phyloP scores from a whole-genome alignment of 1,284 basidiomycete genomes.

The Ceratobasidium sp. region DNA sequence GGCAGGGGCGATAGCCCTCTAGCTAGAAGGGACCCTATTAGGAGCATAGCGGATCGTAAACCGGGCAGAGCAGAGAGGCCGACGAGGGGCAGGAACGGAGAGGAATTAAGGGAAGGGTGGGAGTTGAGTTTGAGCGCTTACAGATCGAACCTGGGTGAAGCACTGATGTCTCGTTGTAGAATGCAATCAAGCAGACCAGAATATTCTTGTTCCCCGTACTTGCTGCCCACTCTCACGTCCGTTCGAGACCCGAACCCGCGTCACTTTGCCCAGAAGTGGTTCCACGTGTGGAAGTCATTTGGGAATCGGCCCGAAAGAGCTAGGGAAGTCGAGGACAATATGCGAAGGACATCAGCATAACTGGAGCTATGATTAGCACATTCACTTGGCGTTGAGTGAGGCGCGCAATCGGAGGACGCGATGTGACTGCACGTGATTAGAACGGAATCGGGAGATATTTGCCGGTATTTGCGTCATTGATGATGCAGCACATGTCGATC shows the following conservation, averaged over 20 bases:
- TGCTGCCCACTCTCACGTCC: not conserved
- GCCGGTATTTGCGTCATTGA: too few relatives aligned
- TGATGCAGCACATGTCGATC: too few relatives aligned
- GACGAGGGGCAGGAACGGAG: slow-evolving; percentile 5
- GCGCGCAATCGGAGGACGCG: too few relatives aligned
- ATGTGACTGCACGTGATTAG: too few relatives aligned
- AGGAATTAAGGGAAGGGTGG: slow-evolving; percentile 19
- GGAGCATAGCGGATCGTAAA: slow-evolving; percentile 38
- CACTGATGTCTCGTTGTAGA: not conserved
- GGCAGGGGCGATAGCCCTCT: slow-evolving; percentile 16
- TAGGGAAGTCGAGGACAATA: too few relatives aligned
- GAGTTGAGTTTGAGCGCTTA: too few relatives aligned
- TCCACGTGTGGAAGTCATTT: not conserved
- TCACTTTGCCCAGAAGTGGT: not conserved
- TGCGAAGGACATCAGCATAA: too few relatives aligned
- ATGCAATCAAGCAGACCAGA: not conserved
- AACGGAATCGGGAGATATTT: too few relatives aligned
- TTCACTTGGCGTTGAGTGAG: too few relatives aligned
- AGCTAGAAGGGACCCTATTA: slow-evolving; percentile 26
- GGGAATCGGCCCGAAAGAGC: too few relatives aligned
- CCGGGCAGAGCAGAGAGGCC: not conserved
- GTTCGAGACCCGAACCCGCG: not conserved
- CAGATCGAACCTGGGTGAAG: too few relatives aligned
- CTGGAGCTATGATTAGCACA: too few relatives aligned
- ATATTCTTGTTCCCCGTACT: not conserved